Evolutionary conservation across 176 grass and related monocot species (phyloP).

Genomic region (Oryza coarctata): DNA sequence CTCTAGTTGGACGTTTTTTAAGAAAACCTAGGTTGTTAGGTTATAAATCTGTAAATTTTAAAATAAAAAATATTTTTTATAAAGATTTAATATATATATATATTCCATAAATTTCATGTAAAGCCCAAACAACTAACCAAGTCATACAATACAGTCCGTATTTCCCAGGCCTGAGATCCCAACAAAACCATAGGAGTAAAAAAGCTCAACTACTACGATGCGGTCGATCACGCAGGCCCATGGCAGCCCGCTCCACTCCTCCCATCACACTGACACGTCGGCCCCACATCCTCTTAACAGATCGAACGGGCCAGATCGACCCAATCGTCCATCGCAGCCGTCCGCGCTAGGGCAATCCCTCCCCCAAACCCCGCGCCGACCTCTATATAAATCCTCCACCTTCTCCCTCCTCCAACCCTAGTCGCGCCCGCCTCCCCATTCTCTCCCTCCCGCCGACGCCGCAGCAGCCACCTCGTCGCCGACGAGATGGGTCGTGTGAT

Average conservation of each 20-base stretch:
- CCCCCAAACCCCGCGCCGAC: neutral
- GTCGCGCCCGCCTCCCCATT: constrained; percentile 2
- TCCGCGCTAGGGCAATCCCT: constrained; percentile 38
- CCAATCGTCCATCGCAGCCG: neutral
- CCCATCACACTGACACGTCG: neutral
- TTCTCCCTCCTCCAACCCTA: constrained; percentile 12
- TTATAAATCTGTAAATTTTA: too few relatives aligned
- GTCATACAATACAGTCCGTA: too few relatives aligned
- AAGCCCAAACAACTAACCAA: too few relatives aligned
- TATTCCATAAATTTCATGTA: too few relatives aligned
- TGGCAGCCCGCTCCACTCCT: neutral
- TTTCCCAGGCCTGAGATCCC: neutral
- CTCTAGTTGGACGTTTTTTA: too few relatives aligned
- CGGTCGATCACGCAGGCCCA: neutral
- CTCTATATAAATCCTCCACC: constrained; percentile 6
- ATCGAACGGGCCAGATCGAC: constrained; percentile 26
- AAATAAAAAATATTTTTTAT: too few relatives aligned
- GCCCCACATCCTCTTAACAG: neutral
- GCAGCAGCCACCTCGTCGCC: neutral
- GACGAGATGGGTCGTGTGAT: constrained; percentile 86
- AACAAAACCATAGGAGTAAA: neutral
- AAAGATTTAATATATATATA: too few relatives aligned
- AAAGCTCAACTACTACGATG: too few relatives aligned
- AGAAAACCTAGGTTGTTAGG: too few relatives aligned
- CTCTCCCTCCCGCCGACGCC: neutral